Conservation (phyloP, 176 grass and related monocot genomes). For the Zoysia japonica region DNA sequence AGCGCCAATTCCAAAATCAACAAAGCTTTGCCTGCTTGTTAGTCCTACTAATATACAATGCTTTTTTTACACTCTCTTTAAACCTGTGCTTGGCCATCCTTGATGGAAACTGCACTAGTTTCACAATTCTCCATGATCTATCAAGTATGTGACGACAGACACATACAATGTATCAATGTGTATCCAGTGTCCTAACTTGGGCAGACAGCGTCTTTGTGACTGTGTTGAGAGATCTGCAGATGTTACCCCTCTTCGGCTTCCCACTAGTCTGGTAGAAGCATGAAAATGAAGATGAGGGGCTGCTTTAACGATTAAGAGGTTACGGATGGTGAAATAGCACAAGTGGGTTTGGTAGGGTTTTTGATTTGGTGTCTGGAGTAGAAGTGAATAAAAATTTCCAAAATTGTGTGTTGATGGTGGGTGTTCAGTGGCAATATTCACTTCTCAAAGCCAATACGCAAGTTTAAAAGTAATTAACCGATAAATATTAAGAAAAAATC, state of each 20-base stretch:
- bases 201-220: neutral
- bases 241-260: neutral
- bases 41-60: neutral
- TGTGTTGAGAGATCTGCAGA: neutral
- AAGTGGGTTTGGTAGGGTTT: neutral
- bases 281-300: neutral
- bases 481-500: neutral
- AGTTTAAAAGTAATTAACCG: neutral
- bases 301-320: neutral
- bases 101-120: neutral
- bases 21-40: neutral
- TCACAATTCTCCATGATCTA: neutral
- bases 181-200: neutral
- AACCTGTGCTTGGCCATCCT: constrained; percentile 6
- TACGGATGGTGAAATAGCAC: neutral
- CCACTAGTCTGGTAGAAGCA: neutral
- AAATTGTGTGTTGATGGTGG: neutral
- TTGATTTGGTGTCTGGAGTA: neutral
- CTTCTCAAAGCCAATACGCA: no score
- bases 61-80: neutral
- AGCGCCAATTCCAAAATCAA: neutral
- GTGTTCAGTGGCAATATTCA: neutral
- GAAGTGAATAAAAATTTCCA: neutral
- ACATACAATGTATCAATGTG: neutral
- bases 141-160: neutral